Evolutionary conservation across 768 basidiomycete genomes (phyloP), one percentile per base, ranked within the genome.

Genomic region (Pholiota microspora): DNA sequence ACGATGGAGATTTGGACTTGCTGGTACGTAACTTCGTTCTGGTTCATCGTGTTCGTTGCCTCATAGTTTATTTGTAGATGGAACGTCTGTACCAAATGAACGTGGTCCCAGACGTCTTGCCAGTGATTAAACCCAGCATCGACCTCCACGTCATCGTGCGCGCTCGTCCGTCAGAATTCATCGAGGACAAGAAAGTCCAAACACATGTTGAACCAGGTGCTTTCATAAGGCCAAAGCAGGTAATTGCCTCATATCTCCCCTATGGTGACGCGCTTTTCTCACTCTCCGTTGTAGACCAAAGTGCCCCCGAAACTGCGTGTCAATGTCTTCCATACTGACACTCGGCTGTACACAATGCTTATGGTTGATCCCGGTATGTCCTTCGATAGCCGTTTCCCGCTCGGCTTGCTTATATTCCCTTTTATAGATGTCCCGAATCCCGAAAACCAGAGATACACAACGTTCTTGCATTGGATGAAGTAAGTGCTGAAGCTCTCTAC

Each of bases 81-180:
- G 91, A 97, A 66, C 88, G 95, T 65, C 65, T 98, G 42, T 79
- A 92, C 61, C 91, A 94, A 72, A 93, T 97, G 92, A 73, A 86
- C 47, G 86, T 98, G 54, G 77, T 97, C 2, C 95, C 96, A 0
- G 96, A 99, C 64, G 73, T 95, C 9, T 67, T 98, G 15, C 83
- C 90, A 0, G 73, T 73, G 32, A 65, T 96, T 7, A 81, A 79
- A 48, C 92, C 93, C 0, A 81, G 83, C 15, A 63, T 92, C 32
- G 92, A 96, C 64, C 72, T 98, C 10, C 84, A 82, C 23, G 69
- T 95, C 48, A 77, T 79, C 18, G 82, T 73, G 2, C 69, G 62
- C 15, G 68, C 71, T 23, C 64, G 68, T 16, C 62, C 63, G 16
- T 53, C 55, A n/a, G 71, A 69, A 31, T 70, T 70, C 45, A 64